These are phyloP conservation scores for Apophysomyces elegans DNA, from an alignment of 371 early-diverging fungal species.

Conservation along the genomic window DNA sequence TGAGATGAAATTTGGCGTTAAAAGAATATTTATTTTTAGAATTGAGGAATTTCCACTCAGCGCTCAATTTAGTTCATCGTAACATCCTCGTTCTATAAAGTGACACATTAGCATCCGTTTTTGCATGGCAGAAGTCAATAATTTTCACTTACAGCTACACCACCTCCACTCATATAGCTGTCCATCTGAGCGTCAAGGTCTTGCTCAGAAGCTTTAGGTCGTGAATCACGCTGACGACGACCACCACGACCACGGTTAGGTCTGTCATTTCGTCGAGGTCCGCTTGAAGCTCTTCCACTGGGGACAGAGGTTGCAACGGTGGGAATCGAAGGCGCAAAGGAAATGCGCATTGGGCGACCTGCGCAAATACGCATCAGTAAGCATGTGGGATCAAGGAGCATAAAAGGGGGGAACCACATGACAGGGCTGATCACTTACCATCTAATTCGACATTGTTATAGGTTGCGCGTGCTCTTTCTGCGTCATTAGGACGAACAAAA, in stretches of 20 bases:
- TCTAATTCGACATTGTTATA: conserved; percentile 66
- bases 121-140: neutral
- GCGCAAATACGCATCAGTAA: conserved; percentile 9
- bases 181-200: conserved; percentile 62
- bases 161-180: conserved; percentile 40
- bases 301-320: conserved; percentile 11
- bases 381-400: neutral
- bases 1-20: neutral
- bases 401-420: neutral
- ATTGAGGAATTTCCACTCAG: conserved; percentile 1
- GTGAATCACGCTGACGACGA: conserved; percentile 26
- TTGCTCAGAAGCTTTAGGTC: conserved; percentile 42
- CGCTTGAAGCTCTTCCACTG: conserved; percentile 4
- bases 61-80: conserved; percentile 22
- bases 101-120: neutral
- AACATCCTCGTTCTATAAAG: conserved; percentile 18
- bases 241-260: conserved; percentile 26
- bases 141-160: conserved; percentile 20
- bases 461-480: conserved; percentile 56
- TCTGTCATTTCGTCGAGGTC: conserved; percentile 20
- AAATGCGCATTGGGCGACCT: conserved; percentile 59
- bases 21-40: conserved; percentile 10
- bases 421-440: conserved; percentile 40
- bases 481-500: conserved; percentile 54
- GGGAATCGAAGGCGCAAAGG: conserved; percentile 25